phyloP scores from a whole-genome alignment of 2,329 filamentous ascomycete species.

The Zymoseptoria pseudotritici region DNA sequence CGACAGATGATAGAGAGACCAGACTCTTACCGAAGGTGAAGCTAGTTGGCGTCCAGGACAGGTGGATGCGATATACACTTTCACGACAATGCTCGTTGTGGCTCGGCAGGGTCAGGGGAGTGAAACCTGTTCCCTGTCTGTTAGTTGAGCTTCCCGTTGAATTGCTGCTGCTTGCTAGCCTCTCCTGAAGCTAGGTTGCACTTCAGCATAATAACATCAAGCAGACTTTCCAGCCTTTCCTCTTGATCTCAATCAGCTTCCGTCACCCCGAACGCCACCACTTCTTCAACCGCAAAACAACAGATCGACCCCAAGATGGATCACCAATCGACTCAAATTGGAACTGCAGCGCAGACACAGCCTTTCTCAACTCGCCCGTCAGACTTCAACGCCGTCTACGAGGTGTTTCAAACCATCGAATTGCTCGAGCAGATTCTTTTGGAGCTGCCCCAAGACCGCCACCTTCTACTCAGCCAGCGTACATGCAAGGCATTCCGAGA shows the following conservation, averaged over 20 bases:
- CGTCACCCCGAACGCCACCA: background rate
- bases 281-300: too few relatives aligned
- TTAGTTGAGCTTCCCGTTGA: background rate
- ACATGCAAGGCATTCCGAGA: conserved; percentile 18
- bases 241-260: background rate
- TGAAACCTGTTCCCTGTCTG: background rate
- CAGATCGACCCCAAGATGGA: too few relatives aligned
- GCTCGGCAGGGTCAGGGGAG: background rate
- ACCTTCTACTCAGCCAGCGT: conserved; percentile 21
- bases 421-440: conserved; percentile 3
- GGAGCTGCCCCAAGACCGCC: background rate
- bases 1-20: background rate
- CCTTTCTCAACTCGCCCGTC: background rate
- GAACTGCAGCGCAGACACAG: background rate
- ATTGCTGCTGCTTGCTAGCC: background rate
- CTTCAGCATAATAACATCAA: background rate
- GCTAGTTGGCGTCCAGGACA: too few relatives aligned
- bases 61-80: background rate
- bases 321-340: too few relatives aligned
- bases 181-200: background rate
- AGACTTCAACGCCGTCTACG: background rate
- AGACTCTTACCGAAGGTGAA: background rate
- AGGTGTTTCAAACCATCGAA: conserved; percentile 1
- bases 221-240: background rate
- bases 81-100: background rate